A percentile compares a stretch with the other conserved stretches of the same genome.
These are phyloP conservation scores for Aspergillus tanneri DNA, from an alignment of 2,329 filamentous ascomycete species.

Conservation along the genomic window DNA sequence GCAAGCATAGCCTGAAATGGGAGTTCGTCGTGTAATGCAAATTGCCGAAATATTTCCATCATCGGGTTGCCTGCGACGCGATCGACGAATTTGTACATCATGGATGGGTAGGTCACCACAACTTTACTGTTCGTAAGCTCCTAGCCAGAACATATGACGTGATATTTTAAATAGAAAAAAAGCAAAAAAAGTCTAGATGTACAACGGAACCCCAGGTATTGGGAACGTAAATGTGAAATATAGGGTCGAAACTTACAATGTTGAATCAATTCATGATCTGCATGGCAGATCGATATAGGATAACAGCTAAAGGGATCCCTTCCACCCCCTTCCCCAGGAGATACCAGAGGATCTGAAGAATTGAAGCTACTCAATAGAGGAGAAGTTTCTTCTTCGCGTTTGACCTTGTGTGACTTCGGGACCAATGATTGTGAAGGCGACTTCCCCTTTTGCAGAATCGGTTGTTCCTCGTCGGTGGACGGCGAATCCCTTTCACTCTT, in stretches of 20 bases:
- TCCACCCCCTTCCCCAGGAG: constrained; percentile 18
- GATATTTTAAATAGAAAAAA: neutral
- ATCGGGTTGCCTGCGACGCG: constrained; percentile 30
- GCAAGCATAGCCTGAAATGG: constrained; percentile 37
- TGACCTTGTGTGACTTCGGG: constrained; percentile 15
- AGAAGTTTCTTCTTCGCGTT: constrained; percentile 14
- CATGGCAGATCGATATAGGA: constrained; percentile 25
- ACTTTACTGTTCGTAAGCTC: constrained; percentile 26
- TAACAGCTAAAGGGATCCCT: constrained; percentile 31
- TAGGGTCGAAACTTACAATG: constrained; percentile 29
- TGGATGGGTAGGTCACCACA: constrained; percentile 34
- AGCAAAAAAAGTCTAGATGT: neutral
- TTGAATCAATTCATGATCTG: constrained; percentile 32
- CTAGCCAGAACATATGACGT: constrained; percentile 3
- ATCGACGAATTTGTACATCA: constrained; percentile 36
- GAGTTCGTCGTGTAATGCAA: constrained; percentile 31
- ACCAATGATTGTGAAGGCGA: constrained; percentile 7
- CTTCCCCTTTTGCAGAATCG: constrained; percentile 5
- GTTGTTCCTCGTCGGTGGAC: constrained; percentile 11
- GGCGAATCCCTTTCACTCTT: constrained; percentile 8
- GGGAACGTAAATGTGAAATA: neutral
- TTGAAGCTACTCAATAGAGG: constrained; percentile 7
- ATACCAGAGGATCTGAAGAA: constrained; percentile 15
- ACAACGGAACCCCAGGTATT: neutral
- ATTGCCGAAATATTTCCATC: constrained; percentile 31